A percentile compares a stretch with the other conserved stretches of the same genome.
Evolutionary conservation across 176 grass and related monocot species (phyloP).

Genomic region (Carex myosuroides): DNA sequence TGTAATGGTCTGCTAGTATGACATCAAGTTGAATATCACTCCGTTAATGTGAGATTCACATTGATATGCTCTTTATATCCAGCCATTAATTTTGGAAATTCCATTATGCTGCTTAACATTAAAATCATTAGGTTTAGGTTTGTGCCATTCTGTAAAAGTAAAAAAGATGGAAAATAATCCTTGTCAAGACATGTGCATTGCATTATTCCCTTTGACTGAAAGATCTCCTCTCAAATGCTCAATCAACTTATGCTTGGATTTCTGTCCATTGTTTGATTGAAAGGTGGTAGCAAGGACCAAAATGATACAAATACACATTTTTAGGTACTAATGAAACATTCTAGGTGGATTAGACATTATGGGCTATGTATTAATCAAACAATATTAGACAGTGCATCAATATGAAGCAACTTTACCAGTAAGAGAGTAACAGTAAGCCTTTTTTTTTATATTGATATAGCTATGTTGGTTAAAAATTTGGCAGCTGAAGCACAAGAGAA

Average conservation of each 20-base stretch:
- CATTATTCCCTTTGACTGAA: not conserved
- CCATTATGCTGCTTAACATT: not conserved
- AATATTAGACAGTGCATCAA: not conserved
- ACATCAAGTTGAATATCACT: not conserved
- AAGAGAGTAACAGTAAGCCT: not conserved
- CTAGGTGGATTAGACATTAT: not conserved
- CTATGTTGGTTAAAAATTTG: not conserved
- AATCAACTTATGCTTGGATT: not conserved
- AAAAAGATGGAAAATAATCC: not conserved
- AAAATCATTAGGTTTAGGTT: not conserved
- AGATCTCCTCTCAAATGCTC: not conserved
- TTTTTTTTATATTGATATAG: not conserved
- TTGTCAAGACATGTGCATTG: not conserved
- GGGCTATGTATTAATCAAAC: not conserved
- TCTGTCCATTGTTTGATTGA: not conserved
- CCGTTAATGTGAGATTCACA: not conserved
- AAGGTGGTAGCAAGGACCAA: not conserved
- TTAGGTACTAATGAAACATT: not conserved
- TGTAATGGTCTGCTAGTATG: not conserved
- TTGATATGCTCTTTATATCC: not conserved
- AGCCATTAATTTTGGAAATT: not conserved
- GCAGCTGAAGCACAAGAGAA: slow-evolving; percentile 45
- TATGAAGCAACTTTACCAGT: not conserved
- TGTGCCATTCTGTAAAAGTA: not conserved
- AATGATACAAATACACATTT: not conserved